Conservation (phyloP, 148 eudicot species). For the Bassia scoparia region DNA sequence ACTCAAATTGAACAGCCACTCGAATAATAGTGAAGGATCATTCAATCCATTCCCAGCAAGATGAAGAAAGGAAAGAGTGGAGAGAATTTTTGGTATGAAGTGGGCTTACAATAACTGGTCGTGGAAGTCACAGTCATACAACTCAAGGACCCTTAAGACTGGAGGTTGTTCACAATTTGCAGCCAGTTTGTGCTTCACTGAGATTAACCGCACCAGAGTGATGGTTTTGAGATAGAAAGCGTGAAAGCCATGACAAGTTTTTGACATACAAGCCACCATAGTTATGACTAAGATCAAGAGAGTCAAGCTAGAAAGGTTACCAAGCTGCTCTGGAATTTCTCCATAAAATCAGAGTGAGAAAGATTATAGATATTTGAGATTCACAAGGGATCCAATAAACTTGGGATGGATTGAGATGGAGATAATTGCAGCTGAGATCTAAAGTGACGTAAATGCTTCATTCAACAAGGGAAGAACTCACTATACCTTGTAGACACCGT, state of each 20-base stretch:
- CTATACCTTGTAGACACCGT: not conserved
- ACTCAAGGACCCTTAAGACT: conserved; percentile 1
- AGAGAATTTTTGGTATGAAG: not conserved
- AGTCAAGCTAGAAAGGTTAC: not conserved
- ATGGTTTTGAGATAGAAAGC: not conserved
- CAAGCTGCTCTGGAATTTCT: not conserved
- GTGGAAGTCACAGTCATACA: not conserved
- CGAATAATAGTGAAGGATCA: not conserved
- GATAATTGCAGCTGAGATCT: not conserved
- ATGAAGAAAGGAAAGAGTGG: not conserved
- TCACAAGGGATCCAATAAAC: not conserved
- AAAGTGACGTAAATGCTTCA: conserved; percentile 13
- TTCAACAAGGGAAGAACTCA: not conserved
- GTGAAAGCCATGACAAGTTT: conserved; percentile 5
- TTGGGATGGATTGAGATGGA: not conserved
- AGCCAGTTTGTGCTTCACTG: conserved; percentile 4
- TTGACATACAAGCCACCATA: no score
- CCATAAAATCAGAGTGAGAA: not conserved
- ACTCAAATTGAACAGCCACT: conserved; percentile 5
- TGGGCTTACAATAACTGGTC: not conserved
- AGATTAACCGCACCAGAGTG: not conserved
- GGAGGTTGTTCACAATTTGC: not conserved
- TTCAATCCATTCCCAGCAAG: not conserved
- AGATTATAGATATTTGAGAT: not conserved
- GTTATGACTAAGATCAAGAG: conserved; percentile 7